A percentile compares a stretch with the other conserved stretches of the same genome.
These are phyloP conservation scores for Cryptococcus neoformans DNA, from an alignment of 1,284 basidiomycete species.

Conservation along the genomic window DNA sequence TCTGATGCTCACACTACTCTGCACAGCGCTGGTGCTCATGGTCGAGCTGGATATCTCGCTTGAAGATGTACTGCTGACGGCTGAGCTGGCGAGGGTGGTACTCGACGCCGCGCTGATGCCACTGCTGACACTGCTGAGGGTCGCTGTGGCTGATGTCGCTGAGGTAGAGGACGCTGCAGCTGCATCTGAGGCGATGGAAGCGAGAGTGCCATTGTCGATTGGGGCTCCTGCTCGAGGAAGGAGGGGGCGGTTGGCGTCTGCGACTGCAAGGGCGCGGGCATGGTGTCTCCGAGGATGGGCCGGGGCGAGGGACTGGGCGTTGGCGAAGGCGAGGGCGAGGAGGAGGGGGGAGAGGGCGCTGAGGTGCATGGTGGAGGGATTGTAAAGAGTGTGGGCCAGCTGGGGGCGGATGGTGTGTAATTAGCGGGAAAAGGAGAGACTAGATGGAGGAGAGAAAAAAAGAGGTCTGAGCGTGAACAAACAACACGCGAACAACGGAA, in stretches of 20 bases:
- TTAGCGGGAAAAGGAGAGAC: not conserved
- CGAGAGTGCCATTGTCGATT: slow-evolving; percentile 10
- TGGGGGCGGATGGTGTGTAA: not conserved
- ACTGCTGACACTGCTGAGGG: no score
- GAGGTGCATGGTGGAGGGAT: slow-evolving; percentile 15
- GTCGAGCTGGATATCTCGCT: no score
- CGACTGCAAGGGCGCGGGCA: slow-evolving; percentile 15
- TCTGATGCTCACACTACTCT: no score
- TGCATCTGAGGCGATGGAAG: slow-evolving; percentile 10
- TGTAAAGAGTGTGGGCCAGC: not conserved
- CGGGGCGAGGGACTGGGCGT: not conserved
- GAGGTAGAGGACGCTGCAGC: slow-evolving; percentile 1
- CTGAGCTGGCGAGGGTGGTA: not conserved
- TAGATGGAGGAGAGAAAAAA: no score
- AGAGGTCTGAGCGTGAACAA: no score
- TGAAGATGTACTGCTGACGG: no score
- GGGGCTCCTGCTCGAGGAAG: slow-evolving; percentile 10
- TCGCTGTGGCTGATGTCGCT: not conserved
- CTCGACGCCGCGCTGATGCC: not conserved
- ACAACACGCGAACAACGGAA: no score
- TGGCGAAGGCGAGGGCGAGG: slow-evolving; percentile 18
- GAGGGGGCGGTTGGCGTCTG: slow-evolving; percentile 11
- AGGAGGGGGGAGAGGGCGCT: slow-evolving; percentile 15
- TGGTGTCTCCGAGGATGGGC: slow-evolving; percentile 17
- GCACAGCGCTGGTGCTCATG: no score